Base-by-base conservation (phyloP, 495 filamentous ascomycete genomes). In the Filosporella fistucella region DNA sequence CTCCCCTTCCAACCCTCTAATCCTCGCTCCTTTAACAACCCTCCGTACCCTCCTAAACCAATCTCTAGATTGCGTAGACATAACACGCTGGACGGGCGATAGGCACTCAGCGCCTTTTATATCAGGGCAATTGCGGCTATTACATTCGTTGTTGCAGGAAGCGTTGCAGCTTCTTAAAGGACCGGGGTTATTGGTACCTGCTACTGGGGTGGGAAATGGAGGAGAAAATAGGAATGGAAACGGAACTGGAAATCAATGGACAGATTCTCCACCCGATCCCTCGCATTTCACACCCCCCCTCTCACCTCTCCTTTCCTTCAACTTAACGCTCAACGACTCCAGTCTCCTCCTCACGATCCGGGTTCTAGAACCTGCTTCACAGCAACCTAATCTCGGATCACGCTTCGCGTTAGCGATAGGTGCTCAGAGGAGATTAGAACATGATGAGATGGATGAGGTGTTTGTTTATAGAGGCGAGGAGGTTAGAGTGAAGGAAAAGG, bases 401-500 rank as follows among this genome's bases (percentile, higher is more conserved):
- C 73, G 73, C 48, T 63, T 78, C 8, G 74, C 74, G 0, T 58
- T 76, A 1, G 74, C 74, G 1, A 76, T 78, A 68, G 84, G 71
- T 51, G 83, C 59, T 28, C 73, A 56, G 59, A 77, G 77, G 40
- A 75, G 72, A 16, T 81, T 76, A 17, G 82, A 78, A 49, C 88
- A 96, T 65, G 90, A 96, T 64, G 90, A 96, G 66, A 75, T 77
- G 9, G 84, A 88, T 32, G 72, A 80, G 18, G 69, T 85, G 0
- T 96, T 95, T 60, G 63, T 55, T 3, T 85, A 75, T 63, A 64
- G 46, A 20, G 57, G 51, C 30, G 63, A 66, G 14, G 85, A 91
- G 36, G 91, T 96, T 0, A 80, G 75, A 34, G 94, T 98, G 16
- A 81, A 77, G 52, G 93, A 97, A 57, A 95, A 96, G 63, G 78